Evolutionary conservation across 331 rosid genomes (phyloP), one percentile per base, ranked within the genome.

Genomic region (Pyracantha coccinea): DNA sequence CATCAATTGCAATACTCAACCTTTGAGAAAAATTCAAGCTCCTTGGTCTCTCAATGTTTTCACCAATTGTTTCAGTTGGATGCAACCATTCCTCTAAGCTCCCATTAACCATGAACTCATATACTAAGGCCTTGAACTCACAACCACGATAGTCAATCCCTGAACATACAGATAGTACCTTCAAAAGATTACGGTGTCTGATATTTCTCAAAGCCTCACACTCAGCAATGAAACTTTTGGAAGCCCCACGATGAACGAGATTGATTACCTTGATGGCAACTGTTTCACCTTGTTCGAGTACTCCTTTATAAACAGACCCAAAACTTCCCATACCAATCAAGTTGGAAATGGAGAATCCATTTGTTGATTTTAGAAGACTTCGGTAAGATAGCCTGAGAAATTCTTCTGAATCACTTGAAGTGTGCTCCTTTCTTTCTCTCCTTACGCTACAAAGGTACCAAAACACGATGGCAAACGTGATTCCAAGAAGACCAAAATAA

Each of bases 251-350:
- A 19, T 1, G 23, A 17, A 55, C 21, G 19, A 76, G 80, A 47
- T 76, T 76, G 16, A 68, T 62, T 14, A 67, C 59, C 60, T 76
- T 76, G 29, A 76, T 19, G 1, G 74, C 79, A 35, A 67, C 20
- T 28, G 38, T 65, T 21, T 57, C 68, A 41, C 60, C 16, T 0
- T 24, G 2, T 2, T 54, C 28, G 1, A 67, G 12, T 6, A n/a
- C 45, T 68, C 68, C 79, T 23, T 47, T 66, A 31, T 66, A 76
- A 2, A 76, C 79, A 3, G 79, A 76, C 41, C 79, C 73, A 38
- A 24, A 75, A 62, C 79, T 66, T 1, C 79, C 79, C 4, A 12
- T 6, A 9, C 79, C 73, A 35, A 75, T 33, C 31, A 75, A 54
- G 41, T 66, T 75, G 25, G 16, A 12, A 13, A 20, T 19, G 35